Evolutionary conservation across 805 yeast species (phyloP).

Genomic region (Saccharomyces jurei): DNA sequence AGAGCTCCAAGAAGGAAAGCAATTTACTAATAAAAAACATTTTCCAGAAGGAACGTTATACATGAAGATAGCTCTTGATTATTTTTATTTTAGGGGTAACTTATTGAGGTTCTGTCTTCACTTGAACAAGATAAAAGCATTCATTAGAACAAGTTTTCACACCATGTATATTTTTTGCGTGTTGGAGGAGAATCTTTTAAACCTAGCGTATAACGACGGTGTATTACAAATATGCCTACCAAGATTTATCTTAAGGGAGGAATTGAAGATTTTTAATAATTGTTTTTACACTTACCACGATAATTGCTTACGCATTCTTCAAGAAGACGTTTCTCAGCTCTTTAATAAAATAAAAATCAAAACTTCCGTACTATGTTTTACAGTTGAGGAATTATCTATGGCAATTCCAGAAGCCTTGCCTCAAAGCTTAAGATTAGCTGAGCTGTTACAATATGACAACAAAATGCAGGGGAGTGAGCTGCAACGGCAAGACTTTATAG

Average conservation of each 20-base stretch:
- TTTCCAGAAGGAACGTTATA: not conserved
- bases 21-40: not conserved
- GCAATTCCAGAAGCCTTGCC: not conserved
- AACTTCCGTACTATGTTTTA: not conserved
- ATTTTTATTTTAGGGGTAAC: not conserved
- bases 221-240: not conserved
- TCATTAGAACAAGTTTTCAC: not conserved
- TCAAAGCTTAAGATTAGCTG: not conserved
- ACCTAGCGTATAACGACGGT: not conserved
- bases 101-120: not conserved
- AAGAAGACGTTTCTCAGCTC: not conserved
- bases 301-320: not conserved
- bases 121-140: not conserved
- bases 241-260: not conserved
- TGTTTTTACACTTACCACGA: not conserved
- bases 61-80: not conserved
- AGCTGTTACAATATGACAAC: not conserved
- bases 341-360: not conserved
- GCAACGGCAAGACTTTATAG: not conserved
- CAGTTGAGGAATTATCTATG: not conserved
- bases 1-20: not conserved
- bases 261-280: not conserved
- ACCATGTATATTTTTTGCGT: not conserved
- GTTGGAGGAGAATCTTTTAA: not conserved
- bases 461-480: not conserved